Base-by-base conservation (phyloP, 805 yeast species). In the Tetrapisispora pingtungensis region DNA sequence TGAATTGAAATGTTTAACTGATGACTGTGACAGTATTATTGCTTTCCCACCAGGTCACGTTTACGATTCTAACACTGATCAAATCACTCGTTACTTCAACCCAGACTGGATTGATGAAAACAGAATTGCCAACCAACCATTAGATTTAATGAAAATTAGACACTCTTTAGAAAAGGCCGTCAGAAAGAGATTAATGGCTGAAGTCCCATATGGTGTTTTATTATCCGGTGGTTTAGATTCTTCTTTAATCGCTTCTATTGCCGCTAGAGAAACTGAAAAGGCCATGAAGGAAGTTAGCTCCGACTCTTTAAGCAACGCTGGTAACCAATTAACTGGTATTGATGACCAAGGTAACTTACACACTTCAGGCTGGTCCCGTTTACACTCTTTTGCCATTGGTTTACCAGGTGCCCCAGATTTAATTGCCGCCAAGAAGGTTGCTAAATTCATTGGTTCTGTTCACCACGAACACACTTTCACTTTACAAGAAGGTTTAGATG, bases 21-120 rank as follows among this genome's bases (percentile, higher is more conserved):
- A 88, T 58, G 96, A 87, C 70, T 93, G 98, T 74, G 99, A 93
- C 66, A 75, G 76, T 48, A 89, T 93, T 65, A 62, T 70, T 48
- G 93, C 96, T 22, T 93, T 93, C 88, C 97, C 97, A 45, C 99
- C 99, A 32, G 99, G 99, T 48, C 97, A 93, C 62, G 81, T 89
- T 42, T 93, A 86, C 67, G 98, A 93, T 69, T 87, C 97, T 46
- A 73, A 74, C 50, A 85, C 96, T 46, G 97, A 84, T 68, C 67
- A 85, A 67, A 61, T 84, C 58, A 81, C 88, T 15, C 79, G 97
- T 64, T 93, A 89, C 71, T 93, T 80, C 78, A 73, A 75, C 52
- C 99, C 99, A 56, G 66, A 81, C 45, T 93, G 99, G 99, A 84
- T 95, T 84, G 94, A 89, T 61, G 95, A 75, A 54, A 50, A 71